phyloP scores from a whole-genome alignment of 306 rosid genomes.

The Rosa rugosa region DNA sequence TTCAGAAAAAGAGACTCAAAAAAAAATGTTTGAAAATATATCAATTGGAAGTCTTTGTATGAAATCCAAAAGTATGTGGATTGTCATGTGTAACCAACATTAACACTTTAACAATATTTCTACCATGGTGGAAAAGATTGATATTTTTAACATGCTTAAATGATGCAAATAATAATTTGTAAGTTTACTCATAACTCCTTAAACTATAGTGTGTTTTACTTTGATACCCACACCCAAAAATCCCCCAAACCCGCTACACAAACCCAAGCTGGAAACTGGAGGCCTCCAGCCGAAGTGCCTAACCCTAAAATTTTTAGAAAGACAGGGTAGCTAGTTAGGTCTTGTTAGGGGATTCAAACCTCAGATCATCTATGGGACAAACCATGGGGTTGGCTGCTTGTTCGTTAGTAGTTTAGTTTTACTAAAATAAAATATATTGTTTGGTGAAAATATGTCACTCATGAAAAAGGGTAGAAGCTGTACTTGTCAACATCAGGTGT shows the following conservation, averaged over 20 bases:
- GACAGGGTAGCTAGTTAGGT: neutral
- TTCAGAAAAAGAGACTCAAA: neutral
- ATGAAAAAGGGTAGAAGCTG: neutral
- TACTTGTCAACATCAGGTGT: slow-evolving; percentile 85
- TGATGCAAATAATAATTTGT: neutral
- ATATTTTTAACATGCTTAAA: neutral
- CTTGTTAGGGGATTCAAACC: neutral
- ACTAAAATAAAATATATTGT: neutral
- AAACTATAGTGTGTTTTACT: neutral
- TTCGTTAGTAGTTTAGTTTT: neutral
- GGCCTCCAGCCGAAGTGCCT: neutral
- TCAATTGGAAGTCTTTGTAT: neutral
- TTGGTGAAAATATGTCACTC: neutral
- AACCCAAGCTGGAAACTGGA: neutral
- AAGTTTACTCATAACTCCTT: neutral
- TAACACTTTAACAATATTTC: neutral
- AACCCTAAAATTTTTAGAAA: neutral
- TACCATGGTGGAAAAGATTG: neutral
- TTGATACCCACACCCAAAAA: neutral
- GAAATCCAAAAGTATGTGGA: neutral
- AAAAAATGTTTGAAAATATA: neutral
- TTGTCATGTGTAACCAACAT: neutral
- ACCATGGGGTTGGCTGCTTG: no score
- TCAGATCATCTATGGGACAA: neutral
- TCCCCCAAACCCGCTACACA: neutral